phyloP scores from a whole-genome alignment of 352 stramenopile species.

The Globisporangium megalacanthum region DNA sequence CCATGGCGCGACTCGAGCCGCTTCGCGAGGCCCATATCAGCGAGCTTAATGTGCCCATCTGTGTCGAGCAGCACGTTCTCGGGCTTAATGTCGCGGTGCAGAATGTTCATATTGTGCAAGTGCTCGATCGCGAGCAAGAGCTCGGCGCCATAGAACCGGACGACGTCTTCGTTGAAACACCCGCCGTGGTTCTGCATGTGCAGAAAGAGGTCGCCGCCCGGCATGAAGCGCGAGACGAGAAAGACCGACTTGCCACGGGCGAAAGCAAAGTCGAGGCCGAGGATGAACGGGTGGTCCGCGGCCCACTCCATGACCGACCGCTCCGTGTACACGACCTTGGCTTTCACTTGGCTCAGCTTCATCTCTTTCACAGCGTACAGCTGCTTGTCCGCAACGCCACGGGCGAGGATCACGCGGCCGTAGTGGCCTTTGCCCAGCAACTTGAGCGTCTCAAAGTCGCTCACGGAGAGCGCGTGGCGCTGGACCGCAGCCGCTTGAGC shows the following conservation, averaged over 20 bases:
- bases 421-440: slow-evolving; percentile 82
- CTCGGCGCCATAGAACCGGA: slow-evolving; percentile 84
- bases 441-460: slow-evolving; percentile 79
- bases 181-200: slow-evolving; percentile 86
- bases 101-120: slow-evolving; percentile 90
- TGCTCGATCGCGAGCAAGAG: slow-evolving; percentile 79
- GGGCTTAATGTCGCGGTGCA: slow-evolving; percentile 93
- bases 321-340: slow-evolving; percentile 84
- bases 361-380: slow-evolving; percentile 88
- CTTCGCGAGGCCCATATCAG: slow-evolving; percentile 91
- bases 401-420: slow-evolving; percentile 73
- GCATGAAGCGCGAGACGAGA: slow-evolving; percentile 98
- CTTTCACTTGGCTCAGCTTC: slow-evolving; percentile 84
- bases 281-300: slow-evolving; percentile 93
- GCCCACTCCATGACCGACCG: slow-evolving; percentile 82
- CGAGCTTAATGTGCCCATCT: slow-evolving; percentile 88
- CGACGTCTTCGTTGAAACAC: slow-evolving; percentile 66
- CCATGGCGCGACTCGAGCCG: slow-evolving; percentile 61
- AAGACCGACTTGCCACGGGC: slow-evolving; percentile 95
- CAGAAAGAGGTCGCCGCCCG: slow-evolving; percentile 93
- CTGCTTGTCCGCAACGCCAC: slow-evolving; percentile 26
- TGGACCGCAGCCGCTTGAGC: slow-evolving; percentile 49
- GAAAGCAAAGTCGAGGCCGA: slow-evolving; percentile 96
- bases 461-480: slow-evolving; percentile 39
- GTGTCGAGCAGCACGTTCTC: slow-evolving; percentile 88